Evolutionary conservation across 768 basidiomycete species (phyloP).

Genomic region (Termitomyces titanicus): DNA sequence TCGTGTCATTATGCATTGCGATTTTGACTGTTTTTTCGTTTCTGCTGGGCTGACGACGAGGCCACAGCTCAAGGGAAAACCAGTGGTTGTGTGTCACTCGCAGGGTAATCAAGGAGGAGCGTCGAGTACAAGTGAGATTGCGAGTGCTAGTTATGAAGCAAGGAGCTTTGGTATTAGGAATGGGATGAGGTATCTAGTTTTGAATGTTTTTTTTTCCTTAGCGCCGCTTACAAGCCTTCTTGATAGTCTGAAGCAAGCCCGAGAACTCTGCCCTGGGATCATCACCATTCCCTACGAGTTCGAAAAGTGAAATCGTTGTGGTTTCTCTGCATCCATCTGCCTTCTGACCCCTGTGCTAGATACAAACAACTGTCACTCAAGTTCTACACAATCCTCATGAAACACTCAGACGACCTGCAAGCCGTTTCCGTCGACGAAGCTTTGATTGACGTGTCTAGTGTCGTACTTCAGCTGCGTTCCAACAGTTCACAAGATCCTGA

Average conservation of each 20-base stretch:
- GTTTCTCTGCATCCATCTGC: background rate
- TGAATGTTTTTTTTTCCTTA: background rate
- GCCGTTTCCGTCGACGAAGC: slow-evolving; percentile 98
- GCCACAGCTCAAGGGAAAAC: slow-evolving; percentile 81
- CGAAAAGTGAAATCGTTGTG: slow-evolving; percentile 49
- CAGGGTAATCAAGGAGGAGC: slow-evolving; percentile 69
- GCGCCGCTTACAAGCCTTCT: background rate
- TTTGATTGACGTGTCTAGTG: slow-evolving; percentile 78
- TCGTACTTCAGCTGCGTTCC: slow-evolving; percentile 39
- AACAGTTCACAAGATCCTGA: slow-evolving; percentile 22
- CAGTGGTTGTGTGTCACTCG: slow-evolving; percentile 94
- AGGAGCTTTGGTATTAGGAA: slow-evolving; percentile 84
- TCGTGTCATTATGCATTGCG: slow-evolving; percentile 84
- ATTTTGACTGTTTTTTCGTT: slow-evolving; percentile 98
- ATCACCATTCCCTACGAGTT: slow-evolving; percentile 93
- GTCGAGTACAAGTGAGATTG: slow-evolving; percentile 90
- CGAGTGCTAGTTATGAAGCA: slow-evolving; percentile 93
- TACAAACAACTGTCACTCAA: slow-evolving; percentile 81
- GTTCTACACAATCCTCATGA: slow-evolving; percentile 93
- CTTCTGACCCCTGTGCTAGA: slow-evolving; percentile 32
- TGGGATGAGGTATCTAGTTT: slow-evolving; percentile 78
- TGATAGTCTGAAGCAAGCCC: slow-evolving; percentile 62
- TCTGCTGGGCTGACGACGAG: slow-evolving; percentile 80
- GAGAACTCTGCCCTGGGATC: slow-evolving; percentile 69
- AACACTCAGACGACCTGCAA: slow-evolving; percentile 85